These are phyloP conservation scores for Sporothrix pallida DNA, from an alignment of 2,329 filamentous ascomycete species.

Conservation along the genomic window DNA sequence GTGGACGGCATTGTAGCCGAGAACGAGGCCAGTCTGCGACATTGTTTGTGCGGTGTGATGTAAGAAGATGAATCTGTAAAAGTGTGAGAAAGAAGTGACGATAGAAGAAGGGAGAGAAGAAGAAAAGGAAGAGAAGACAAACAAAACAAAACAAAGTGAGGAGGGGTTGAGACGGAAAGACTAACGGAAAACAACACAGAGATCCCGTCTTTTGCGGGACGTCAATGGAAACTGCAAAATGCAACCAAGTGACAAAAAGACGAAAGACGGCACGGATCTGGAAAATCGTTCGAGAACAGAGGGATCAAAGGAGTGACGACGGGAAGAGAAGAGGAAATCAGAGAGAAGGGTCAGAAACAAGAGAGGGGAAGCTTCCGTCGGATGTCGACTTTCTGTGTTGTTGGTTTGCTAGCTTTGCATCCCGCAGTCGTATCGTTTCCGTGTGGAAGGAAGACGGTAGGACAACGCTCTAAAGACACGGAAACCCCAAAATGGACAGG, in stretches of 20 bases:
- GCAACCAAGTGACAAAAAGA: background rate
- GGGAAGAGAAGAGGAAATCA: background rate
- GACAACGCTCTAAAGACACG: background rate
- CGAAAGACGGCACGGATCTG: background rate
- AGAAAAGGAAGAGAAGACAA: background rate
- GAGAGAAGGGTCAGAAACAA: too few species aligned
- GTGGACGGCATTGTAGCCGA: constrained; percentile 61
- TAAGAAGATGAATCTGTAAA: background rate
- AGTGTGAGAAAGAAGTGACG: background rate
- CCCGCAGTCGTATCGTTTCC: constrained; percentile 17
- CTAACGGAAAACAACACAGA: background rate
- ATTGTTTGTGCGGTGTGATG: constrained; percentile 24
- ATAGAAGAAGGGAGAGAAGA: background rate
- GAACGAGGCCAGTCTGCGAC: constrained; percentile 46
- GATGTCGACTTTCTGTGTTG: background rate
- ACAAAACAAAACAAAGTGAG: background rate
- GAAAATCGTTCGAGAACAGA: background rate
- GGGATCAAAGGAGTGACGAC: background rate
- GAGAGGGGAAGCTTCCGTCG: constrained; percentile 14
- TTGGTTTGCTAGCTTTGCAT: constrained; percentile 19
- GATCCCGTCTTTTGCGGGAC: background rate
- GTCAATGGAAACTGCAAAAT: background rate
- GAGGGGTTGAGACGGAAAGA: background rate
- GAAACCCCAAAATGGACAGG: background rate
- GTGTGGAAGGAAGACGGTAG: background rate